phyloP scores from a whole-genome alignment of 1,284 basidiomycete species.

The Cystobasidium pallidum region DNA sequence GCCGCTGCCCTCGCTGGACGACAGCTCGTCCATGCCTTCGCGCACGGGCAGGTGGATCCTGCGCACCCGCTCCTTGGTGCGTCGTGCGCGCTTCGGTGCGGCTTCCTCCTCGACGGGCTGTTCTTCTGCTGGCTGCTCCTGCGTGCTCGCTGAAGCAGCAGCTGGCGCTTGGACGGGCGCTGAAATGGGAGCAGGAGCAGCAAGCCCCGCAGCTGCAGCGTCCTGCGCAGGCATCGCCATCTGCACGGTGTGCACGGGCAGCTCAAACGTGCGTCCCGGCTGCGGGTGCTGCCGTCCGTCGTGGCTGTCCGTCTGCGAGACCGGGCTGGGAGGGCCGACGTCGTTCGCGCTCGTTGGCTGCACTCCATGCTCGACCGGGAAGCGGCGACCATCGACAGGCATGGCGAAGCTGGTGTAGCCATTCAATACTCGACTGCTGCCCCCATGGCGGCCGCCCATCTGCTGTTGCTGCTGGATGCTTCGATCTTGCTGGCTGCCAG shows the following conservation, averaged over 20 bases:
- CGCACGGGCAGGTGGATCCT: constrained; percentile 42
- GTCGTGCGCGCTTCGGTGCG: not conserved
- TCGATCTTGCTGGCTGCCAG: not conserved
- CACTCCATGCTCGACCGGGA: not conserved
- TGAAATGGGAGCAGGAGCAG: not conserved
- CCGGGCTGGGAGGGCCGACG: constrained; percentile 10
- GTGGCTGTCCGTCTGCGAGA: constrained; percentile 16
- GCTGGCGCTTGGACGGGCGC: constrained; percentile 17
- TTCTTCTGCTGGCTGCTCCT: not conserved
- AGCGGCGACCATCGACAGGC: constrained; percentile 8
- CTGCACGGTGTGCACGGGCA: constrained; percentile 19
- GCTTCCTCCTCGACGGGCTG: constrained; percentile 1
- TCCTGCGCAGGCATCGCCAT: not conserved
- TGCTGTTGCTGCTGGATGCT: not conserved
- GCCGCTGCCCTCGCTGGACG: constrained; percentile 36
- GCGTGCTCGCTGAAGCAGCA: not conserved
- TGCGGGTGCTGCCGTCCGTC: not conserved
- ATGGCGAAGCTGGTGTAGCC: not conserved
- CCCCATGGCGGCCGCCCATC: not conserved
- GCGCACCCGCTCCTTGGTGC: constrained; percentile 28
- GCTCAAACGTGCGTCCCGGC: not conserved
- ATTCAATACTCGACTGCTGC: not conserved
- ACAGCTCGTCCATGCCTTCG: constrained; percentile 41
- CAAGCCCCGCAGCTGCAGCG: not conserved
- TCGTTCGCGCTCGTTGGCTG: constrained; percentile 4